These are phyloP conservation scores for Rickenella mellea DNA, from an alignment of 768 basidiomycete species.

Conservation along the genomic window DNA sequence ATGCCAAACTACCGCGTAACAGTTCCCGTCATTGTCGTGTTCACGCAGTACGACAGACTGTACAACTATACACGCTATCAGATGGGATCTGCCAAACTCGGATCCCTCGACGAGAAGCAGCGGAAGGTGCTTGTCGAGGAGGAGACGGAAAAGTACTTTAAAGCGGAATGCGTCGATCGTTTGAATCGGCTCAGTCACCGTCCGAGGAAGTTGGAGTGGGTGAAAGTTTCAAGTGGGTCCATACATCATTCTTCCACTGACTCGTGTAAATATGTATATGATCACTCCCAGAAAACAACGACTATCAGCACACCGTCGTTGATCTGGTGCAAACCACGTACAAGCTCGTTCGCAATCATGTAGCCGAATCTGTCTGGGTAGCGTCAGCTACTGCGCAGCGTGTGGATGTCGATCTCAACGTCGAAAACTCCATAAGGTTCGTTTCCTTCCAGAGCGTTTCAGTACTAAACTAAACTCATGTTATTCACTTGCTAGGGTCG, in stretches of 20 bases:
- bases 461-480: not conserved
- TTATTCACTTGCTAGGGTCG: not conserved
- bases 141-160: conserved; percentile 1
- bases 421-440: conserved; percentile 11
- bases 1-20: not conserved
- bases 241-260: no score
- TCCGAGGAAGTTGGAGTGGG: not conserved
- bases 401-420: conserved; percentile 6
- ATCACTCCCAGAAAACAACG: no score
- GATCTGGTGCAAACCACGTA: not conserved
- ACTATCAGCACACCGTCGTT: no score
- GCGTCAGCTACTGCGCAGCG: conserved; percentile 8
- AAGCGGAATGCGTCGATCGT: not conserved
- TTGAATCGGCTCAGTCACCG: not conserved
- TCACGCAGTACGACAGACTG: conserved; percentile 24
- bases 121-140: conserved; percentile 1
- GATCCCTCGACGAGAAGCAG: conserved; percentile 1
- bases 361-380: conserved; percentile 6
- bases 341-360: conserved; percentile 1
- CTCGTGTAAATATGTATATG: no score
- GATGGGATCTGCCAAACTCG: not conserved
- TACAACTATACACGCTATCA: not conserved
- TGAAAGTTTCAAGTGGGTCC: conserved; percentile 8
- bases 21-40: conserved; percentile 24
- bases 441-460: conserved; percentile 3